Evolutionary conservation across 768 basidiomycete genomes (phyloP).

Genomic region (Podaxis sp.): DNA sequence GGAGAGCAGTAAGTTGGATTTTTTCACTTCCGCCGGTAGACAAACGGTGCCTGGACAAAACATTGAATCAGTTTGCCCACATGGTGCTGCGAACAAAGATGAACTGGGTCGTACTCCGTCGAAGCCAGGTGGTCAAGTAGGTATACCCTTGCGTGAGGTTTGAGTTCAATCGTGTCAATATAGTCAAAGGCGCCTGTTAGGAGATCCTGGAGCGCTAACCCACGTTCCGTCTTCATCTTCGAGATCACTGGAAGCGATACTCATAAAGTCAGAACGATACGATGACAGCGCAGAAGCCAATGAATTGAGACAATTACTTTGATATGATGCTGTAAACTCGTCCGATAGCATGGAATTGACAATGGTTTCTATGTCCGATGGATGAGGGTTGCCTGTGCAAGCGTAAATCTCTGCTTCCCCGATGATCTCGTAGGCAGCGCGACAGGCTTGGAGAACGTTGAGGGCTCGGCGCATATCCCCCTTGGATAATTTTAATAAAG

Average conservation of each 20-base stretch:
- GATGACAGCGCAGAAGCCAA: neutral
- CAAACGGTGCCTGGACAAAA: conserved; percentile 68
- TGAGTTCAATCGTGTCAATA: conserved; percentile 79
- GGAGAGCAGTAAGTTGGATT: conserved; percentile 85
- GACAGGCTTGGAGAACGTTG: conserved; percentile 96
- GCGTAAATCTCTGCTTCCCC: conserved; percentile 93
- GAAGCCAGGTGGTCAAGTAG: conserved; percentile 91
- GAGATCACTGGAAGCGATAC: conserved; percentile 63
- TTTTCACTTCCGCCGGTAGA: conserved; percentile 94
- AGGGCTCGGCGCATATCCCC: conserved; percentile 98
- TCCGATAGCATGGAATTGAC: conserved; percentile 95
- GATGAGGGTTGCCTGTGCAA: conserved; percentile 96
- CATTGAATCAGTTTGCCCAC: neutral
- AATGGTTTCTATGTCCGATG: conserved; percentile 88
- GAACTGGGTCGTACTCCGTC: conserved; percentile 68
- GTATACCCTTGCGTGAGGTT: conserved; percentile 83
- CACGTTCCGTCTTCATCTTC: conserved; percentile 84
- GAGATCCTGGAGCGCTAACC: conserved; percentile 92
- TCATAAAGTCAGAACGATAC: neutral
- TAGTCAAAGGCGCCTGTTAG: conserved; percentile 91
- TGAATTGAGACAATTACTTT: conserved; percentile 42
- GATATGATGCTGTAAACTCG: conserved; percentile 90
- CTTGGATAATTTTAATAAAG: conserved; percentile 88
- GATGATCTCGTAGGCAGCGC: conserved; percentile 88
- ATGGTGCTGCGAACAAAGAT: neutral